These are phyloP conservation scores for Spencermartinsiella ligniputridi DNA, from an alignment of 1,139 yeast species.

Conservation along the genomic window DNA sequence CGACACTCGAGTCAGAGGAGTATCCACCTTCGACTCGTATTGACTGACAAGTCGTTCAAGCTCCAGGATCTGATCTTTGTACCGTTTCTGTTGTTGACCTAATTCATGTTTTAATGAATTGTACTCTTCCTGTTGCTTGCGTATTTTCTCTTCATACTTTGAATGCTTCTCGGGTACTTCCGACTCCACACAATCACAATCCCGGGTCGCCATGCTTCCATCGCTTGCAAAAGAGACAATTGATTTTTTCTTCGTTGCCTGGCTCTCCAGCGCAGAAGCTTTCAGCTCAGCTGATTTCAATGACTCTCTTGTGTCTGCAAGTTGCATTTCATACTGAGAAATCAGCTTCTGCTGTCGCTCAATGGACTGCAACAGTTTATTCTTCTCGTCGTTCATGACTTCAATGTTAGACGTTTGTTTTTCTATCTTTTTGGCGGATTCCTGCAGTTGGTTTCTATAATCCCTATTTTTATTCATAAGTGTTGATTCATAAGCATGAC, in stretches of 20 bases:
- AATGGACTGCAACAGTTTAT: conserved; percentile 10
- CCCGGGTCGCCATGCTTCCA: background rate
- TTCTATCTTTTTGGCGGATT: conserved; percentile 25
- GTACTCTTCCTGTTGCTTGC: conserved; percentile 1
- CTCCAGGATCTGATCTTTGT: conserved; percentile 17
- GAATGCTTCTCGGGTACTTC: background rate
- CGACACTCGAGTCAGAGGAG: conserved; percentile 12
- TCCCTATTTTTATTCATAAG: conserved; percentile 34
- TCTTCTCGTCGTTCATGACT: conserved; percentile 1
- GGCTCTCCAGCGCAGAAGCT: background rate
- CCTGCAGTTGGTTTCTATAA: conserved; percentile 27
- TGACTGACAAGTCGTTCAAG: conserved; percentile 15
- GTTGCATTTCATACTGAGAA: conserved; percentile 22
- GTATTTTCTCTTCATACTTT: conserved; percentile 1
- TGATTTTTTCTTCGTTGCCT: background rate
- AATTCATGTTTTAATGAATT: conserved; percentile 13
- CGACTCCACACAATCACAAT: background rate
- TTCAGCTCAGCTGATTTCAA: background rate
- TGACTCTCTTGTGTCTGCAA: conserved; percentile 18
- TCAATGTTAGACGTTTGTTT: conserved; percentile 20
- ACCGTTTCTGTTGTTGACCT: conserved; percentile 12
- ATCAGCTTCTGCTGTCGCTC: conserved; percentile 19
- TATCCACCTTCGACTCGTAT: conserved; percentile 13
- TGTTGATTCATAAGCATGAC: conserved; percentile 34
- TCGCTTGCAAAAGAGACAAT: background rate